A percentile compares a stretch with the other conserved stretches of the same genome.
phyloP scores from a whole-genome alignment of 2,329 filamentous ascomycete species.

The Curvularia sp. region DNA sequence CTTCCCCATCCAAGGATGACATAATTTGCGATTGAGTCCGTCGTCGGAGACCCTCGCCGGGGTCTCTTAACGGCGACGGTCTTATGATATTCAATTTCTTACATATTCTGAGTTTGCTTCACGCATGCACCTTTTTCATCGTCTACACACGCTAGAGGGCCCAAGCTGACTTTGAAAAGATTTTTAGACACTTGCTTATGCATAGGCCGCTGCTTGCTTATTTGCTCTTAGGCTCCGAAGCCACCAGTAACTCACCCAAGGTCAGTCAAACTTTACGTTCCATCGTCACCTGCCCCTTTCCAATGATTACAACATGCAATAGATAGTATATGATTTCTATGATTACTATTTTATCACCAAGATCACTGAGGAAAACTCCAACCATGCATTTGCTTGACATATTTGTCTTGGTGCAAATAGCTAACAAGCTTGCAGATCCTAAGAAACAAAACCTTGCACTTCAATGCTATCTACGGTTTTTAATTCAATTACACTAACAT shows the following conservation, averaged over 20 bases:
- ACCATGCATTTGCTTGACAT: conserved; percentile 21
- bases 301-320: conserved; percentile 71
- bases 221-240: not conserved
- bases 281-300: conserved; percentile 46
- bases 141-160: not conserved
- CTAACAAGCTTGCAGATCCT: conserved; percentile 35
- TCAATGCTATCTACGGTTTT: not conserved
- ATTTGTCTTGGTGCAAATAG: conserved; percentile 9
- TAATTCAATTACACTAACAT: not conserved
- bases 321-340: conserved; percentile 73
- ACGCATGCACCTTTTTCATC: conserved; percentile 4
- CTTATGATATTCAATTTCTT: conserved; percentile 93
- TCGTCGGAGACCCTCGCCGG: conserved; percentile 89
- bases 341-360: conserved; percentile 68
- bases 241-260: conserved; percentile 4
- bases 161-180: conserved; percentile 14
- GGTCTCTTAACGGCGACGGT: conserved; percentile 78
- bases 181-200: not conserved
- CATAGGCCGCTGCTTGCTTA: not conserved
- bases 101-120: conserved; percentile 86
- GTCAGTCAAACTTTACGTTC: conserved; percentile 21
- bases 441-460: not conserved
- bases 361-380: conserved; percentile 66
- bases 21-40: conserved; percentile 99
- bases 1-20: conserved; percentile 70